A percentile compares a stretch with the other conserved stretches of the same genome.
Conservation (phyloP, 2,329 filamentous ascomycete species). For the Pezizomycotina sp. region DNA sequence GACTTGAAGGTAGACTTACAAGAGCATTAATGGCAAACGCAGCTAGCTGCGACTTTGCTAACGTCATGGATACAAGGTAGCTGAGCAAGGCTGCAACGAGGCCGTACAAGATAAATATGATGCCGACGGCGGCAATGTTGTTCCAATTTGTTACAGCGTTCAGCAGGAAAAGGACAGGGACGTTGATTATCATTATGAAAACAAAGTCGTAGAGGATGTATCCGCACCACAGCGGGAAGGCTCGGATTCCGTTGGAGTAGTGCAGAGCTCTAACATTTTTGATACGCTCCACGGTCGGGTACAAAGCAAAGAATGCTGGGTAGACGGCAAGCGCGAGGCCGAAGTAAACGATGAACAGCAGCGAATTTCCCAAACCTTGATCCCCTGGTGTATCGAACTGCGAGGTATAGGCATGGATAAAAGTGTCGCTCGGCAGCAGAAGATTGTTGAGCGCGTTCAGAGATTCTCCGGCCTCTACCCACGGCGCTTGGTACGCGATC, state of each 20-base stretch:
- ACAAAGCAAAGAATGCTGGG: slow-evolving; percentile 74
- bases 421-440: slow-evolving; percentile 51
- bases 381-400: slow-evolving; percentile 60
- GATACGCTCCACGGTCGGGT: slow-evolving; percentile 69
- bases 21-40: slow-evolving; percentile 59
- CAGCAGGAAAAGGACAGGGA: slow-evolving; percentile 43
- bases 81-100: slow-evolving; percentile 58
- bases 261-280: slow-evolving; percentile 67
- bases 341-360: slow-evolving; percentile 71
- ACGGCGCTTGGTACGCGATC: no score
- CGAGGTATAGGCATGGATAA: slow-evolving; percentile 55
- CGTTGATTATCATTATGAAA: slow-evolving; percentile 40
- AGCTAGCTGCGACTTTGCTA: slow-evolving; percentile 60
- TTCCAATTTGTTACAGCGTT: slow-evolving; percentile 52
- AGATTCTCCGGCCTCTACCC: slow-evolving; percentile 32
- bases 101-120: slow-evolving; percentile 66
- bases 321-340: slow-evolving; percentile 61
- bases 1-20: slow-evolving; percentile 29
- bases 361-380: slow-evolving; percentile 46
- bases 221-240: slow-evolving; percentile 67
- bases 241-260: slow-evolving; percentile 79
- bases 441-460: slow-evolving; percentile 50
- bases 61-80: slow-evolving; percentile 61
- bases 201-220: slow-evolving; percentile 67
- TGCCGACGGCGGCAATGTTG: slow-evolving; percentile 61